Conservation (phyloP, 2,329 filamentous ascomycete species). For the Aspergillus sp. region DNA sequence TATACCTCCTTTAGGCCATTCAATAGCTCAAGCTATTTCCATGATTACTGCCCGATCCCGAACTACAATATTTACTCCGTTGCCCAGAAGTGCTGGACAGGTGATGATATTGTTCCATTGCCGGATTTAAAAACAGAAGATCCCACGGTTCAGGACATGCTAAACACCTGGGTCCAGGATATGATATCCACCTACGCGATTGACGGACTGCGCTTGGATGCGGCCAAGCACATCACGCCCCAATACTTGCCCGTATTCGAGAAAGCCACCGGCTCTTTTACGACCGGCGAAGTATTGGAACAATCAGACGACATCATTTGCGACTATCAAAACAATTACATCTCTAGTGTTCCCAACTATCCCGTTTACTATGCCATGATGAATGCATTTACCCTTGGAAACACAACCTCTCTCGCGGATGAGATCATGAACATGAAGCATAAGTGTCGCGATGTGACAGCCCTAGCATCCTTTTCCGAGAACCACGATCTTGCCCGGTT, state of each 20-base stretch:
- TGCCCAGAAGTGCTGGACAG: constrained; percentile 46
- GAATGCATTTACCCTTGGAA: constrained; percentile 27
- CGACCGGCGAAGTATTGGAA: constrained; percentile 42
- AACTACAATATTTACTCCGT: constrained; percentile 29
- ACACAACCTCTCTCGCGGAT: constrained; percentile 21
- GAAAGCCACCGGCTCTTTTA: constrained; percentile 35
- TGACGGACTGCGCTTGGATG: constrained; percentile 49
- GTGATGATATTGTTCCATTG: constrained; percentile 41
- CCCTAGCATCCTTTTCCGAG: constrained; percentile 49
- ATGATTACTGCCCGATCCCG: constrained; percentile 22
- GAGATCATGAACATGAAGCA: constrained; percentile 19
- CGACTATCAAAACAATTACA: constrained; percentile 33
- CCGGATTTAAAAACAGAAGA: constrained; percentile 44
- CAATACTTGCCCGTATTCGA: constrained; percentile 37
- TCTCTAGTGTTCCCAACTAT: constrained; percentile 45
- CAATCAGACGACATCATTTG: constrained; percentile 33
- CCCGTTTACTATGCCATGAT: constrained; percentile 34
- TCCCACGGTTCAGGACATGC: constrained; percentile 32
- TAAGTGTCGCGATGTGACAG: constrained; percentile 35
- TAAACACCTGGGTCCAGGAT: constrained; percentile 35
- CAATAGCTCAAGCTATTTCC: constrained; percentile 20
- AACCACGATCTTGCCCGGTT: constrained; percentile 56
- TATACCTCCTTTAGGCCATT: constrained; percentile 22
- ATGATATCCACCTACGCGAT: constrained; percentile 40
- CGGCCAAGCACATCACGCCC: constrained; percentile 41